Evolutionary conservation across 108 stramenopile genomes (phyloP).

Genomic region (Bacterosira constricta): DNA sequence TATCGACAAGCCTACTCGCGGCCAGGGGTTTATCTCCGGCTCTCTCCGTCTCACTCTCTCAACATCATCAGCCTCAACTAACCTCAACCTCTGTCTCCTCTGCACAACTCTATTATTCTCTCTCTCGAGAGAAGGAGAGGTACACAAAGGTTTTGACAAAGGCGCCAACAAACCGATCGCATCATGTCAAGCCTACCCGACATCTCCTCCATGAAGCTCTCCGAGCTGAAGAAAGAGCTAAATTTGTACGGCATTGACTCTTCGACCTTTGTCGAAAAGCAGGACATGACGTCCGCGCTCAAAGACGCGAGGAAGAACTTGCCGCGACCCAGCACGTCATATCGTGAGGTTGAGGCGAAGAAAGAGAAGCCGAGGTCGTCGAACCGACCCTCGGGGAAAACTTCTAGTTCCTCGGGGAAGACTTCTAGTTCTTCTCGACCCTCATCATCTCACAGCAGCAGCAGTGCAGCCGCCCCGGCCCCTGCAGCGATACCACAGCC

Average conservation of each 20-base stretch:
- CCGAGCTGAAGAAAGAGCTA: slow-evolving; percentile 45
- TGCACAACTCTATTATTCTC: neutral
- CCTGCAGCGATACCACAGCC: slow-evolving; percentile 3
- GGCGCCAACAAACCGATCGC: too few relatives aligned
- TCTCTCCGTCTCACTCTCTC: too few relatives aligned
- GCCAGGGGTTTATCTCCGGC: too few relatives aligned
- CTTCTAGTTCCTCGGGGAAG: neutral
- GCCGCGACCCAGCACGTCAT: slow-evolving; percentile 39
- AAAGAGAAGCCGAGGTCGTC: neutral
- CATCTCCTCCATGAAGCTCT: slow-evolving; percentile 43
- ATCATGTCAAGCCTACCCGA: slow-evolving; percentile 31
- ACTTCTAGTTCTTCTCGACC: neutral
- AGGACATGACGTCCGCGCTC: slow-evolving; percentile 33
- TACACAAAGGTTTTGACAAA: too few relatives aligned
- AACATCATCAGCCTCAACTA: neutral
- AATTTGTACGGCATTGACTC: slow-evolving; percentile 42
- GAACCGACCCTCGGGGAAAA: neutral
- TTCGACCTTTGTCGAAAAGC: slow-evolving; percentile 38
- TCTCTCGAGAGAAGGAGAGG: too few relatives aligned
- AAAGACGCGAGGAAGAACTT: slow-evolving; percentile 32
- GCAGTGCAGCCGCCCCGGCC: slow-evolving; percentile 2
- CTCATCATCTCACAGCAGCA: too few relatives aligned
- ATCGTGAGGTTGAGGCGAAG: slow-evolving; percentile 8
- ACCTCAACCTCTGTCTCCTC: neutral
- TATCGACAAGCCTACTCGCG: too few relatives aligned